Evolutionary conservation across 192 early-diverging fungal genomes (phyloP).

Genomic region (Dimargaris verticillata): DNA sequence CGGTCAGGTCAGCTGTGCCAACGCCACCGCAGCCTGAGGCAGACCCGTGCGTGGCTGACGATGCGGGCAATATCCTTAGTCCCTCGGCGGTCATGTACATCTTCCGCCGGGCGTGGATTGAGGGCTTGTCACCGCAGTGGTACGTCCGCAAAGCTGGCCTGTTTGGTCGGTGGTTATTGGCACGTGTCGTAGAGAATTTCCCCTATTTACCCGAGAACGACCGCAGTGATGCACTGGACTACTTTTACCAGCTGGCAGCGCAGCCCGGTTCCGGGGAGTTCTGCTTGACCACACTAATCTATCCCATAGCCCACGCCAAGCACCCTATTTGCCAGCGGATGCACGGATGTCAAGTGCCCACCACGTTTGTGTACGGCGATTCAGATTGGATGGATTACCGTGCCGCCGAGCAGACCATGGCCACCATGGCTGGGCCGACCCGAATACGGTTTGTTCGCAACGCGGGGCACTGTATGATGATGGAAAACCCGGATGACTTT

Average conservation of each 20-base stretch:
- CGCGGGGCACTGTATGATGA: constrained; percentile 71
- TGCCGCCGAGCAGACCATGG: constrained; percentile 42
- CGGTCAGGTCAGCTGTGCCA: too few relatives aligned
- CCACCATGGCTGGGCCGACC: constrained; percentile 33
- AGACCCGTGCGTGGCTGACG: too few relatives aligned
- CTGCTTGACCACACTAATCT: constrained; percentile 53
- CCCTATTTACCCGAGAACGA: constrained; percentile 40
- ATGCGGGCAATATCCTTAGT: too few relatives aligned
- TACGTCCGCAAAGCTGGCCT: too few relatives aligned
- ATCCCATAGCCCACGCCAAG: constrained; percentile 66
- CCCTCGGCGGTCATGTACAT: too few relatives aligned
- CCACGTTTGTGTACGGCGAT: constrained; percentile 57
- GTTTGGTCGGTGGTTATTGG: too few relatives aligned
- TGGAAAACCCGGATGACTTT: constrained; percentile 68
- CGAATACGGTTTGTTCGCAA: constrained; percentile 28
- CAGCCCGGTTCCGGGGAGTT: constrained; percentile 68
- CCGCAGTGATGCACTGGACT: constrained; percentile 48
- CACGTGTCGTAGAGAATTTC: too few relatives aligned
- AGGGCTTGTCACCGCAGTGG: too few relatives aligned
- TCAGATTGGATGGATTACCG: constrained; percentile 83
- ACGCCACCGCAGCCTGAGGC: too few relatives aligned
- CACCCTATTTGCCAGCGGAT: constrained; percentile 56
- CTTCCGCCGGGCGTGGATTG: too few relatives aligned
- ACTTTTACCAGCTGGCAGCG: constrained; percentile 69
- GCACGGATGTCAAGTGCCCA: constrained; percentile 46